Percentiles rank a stretch among this genome's conserved stretches.
phyloP scores from a whole-genome alignment of 192 early-diverging fungal species.

The Chytriomyces hyalinus region DNA sequence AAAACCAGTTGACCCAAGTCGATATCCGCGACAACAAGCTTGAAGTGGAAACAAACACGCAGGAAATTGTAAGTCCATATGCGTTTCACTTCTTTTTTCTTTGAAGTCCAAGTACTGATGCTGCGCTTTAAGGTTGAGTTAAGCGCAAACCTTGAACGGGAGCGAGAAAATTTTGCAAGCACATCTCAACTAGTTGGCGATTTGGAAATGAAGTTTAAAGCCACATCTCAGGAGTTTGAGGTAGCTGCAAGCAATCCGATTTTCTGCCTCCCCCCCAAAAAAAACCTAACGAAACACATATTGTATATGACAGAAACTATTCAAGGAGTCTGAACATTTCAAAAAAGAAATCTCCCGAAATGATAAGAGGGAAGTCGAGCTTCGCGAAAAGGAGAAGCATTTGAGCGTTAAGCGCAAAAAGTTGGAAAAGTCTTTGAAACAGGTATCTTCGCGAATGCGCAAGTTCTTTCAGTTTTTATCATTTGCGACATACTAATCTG shows the following conservation, averaged over 20 bases:
- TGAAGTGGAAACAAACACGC: constrained; percentile 45
- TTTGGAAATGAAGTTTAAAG: constrained; percentile 8
- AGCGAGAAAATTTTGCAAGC: constrained; percentile 59
- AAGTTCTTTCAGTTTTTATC: background rate
- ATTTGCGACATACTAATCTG: background rate
- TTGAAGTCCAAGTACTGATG: background rate
- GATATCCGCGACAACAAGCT: constrained; percentile 66
- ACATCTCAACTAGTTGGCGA: constrained; percentile 20
- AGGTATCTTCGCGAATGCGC: constrained; percentile 33
- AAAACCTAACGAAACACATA: background rate
- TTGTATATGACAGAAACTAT: constrained; percentile 42
- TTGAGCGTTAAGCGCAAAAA: constrained; percentile 80
- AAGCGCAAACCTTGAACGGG: constrained; percentile 61
- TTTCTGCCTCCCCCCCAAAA: background rate
- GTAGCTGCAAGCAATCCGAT: constrained; percentile 9
- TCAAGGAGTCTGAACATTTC: constrained; percentile 66
- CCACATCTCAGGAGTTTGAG: constrained; percentile 13
- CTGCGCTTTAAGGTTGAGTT: constrained; percentile 51
- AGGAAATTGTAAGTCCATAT: constrained; percentile 17
- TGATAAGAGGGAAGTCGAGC: constrained; percentile 75
- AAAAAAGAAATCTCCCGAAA: constrained; percentile 69
- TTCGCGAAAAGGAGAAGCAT: constrained; percentile 87
- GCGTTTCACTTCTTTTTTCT: background rate
- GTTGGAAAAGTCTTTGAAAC: constrained; percentile 67
- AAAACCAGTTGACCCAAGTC: constrained; percentile 78